Percentiles rank a stretch among this genome's conserved stretches.
Conservation (phyloP, 257 asterid species). For the Petrea volubilis region DNA sequence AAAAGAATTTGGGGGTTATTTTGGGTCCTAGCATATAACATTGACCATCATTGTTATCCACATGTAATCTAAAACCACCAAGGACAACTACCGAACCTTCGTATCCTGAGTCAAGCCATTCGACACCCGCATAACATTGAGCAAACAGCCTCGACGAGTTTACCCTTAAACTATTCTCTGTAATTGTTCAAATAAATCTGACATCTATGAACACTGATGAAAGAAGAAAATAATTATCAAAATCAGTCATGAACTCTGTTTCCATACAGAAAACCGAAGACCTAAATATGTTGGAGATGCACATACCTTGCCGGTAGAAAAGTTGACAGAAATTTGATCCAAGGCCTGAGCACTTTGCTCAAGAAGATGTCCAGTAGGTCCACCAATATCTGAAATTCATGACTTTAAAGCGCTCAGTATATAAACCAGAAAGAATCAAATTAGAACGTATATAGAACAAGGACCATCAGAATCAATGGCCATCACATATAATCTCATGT, state of each 20-base stretch:
- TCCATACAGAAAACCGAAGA: background rate
- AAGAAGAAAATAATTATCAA: background rate
- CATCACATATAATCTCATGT: constrained; percentile 1
- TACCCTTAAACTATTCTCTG: background rate
- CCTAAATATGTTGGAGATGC: constrained; percentile 2
- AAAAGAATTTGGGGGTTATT: background rate
- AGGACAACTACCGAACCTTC: background rate
- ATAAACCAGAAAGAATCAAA: background rate
- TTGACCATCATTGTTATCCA: constrained; percentile 8
- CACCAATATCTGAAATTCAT: constrained; percentile 76
- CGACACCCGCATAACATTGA: background rate
- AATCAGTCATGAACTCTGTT: constrained; percentile 8
- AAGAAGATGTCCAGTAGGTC: constrained; percentile 68
- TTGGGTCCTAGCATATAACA: background rate
- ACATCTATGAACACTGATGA: constrained; percentile 17
- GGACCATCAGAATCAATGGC: constrained; percentile 13
- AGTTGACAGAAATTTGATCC: constrained; percentile 79
- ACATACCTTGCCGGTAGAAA: constrained; percentile 61
- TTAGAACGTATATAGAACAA: constrained; percentile 14
- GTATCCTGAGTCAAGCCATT: background rate
- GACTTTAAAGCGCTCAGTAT: constrained; percentile 11
- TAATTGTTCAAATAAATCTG: background rate
- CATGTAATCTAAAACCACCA: background rate
- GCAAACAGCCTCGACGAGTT: background rate
- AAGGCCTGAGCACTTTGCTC: constrained; percentile 72